Percentiles rank a stretch among this genome's conserved stretches.
phyloP scores from a whole-genome alignment of 2,329 filamentous ascomycete genomes.

The Clonostachys rhizophaga region DNA sequence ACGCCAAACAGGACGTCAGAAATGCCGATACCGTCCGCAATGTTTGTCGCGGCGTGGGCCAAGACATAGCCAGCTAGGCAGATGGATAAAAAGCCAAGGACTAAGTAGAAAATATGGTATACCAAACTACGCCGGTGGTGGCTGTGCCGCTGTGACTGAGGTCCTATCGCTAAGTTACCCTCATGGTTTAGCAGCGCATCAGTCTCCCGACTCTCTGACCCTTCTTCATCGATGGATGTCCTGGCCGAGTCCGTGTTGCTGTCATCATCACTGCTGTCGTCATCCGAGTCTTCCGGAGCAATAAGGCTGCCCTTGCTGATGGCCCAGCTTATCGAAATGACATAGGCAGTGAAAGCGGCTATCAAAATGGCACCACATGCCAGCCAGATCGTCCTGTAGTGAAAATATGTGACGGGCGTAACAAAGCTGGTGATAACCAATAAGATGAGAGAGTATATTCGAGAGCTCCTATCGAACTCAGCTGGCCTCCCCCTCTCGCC shows the following conservation, averaged over 20 bases:
- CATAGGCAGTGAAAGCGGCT: constrained; percentile 33
- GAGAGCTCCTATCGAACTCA: constrained; percentile 40
- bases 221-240: neutral
- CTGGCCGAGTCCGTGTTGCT: constrained; percentile 5
- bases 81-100: constrained; percentile 37
- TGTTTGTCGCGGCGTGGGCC: constrained; percentile 34
- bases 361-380: constrained; percentile 30
- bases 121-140: constrained; percentile 2
- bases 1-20: constrained; percentile 42
- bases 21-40: constrained; percentile 32
- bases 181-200: neutral
- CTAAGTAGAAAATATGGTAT: constrained; percentile 23
- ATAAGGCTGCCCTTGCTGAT: constrained; percentile 35
- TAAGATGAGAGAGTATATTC: constrained; percentile 36
- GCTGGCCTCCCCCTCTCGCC: constrained; percentile 12
- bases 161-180: neutral
- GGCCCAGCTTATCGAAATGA: constrained; percentile 33
- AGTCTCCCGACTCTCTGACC: neutral
- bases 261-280: constrained; percentile 6
- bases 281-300: constrained; percentile 30
- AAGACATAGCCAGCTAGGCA: constrained; percentile 43
- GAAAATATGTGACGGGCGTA: constrained; percentile 18
- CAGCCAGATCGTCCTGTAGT: constrained; percentile 11
- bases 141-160: neutral
- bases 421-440: constrained; percentile 33